These are phyloP conservation scores for Serendipita sp. DNA, from an alignment of 1,284 basidiomycete species.

Conservation along the genomic window DNA sequence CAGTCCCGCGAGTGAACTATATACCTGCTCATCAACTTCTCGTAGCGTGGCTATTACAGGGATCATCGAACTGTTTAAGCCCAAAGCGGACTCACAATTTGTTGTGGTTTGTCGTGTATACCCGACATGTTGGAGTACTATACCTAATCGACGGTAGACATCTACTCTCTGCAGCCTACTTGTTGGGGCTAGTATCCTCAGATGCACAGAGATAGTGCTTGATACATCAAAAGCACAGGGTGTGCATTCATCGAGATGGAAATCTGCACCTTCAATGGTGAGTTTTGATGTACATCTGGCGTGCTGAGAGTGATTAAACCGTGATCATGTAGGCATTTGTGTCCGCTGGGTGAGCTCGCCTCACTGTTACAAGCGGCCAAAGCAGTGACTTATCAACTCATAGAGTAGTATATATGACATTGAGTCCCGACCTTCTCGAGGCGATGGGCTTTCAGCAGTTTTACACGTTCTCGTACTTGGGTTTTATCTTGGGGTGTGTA, in stretches of 20 bases:
- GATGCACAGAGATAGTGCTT: background rate
- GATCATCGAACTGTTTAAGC: background rate
- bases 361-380: background rate
- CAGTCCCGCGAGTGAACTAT: background rate
- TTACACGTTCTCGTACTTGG: background rate
- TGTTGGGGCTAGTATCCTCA: background rate
- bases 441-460: background rate
- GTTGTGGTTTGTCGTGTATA: background rate
- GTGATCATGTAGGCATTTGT: background rate
- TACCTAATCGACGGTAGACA: background rate
- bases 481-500: background rate
- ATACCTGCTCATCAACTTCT: background rate
- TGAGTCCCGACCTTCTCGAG: background rate
- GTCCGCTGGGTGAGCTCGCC: background rate
- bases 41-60: background rate
- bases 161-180: background rate
- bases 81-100: background rate
- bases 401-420: background rate
- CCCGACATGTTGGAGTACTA: background rate
- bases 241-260: background rate
- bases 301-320: background rate
- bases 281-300: background rate
- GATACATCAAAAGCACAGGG: too few species aligned
- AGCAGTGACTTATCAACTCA: background rate
- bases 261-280: background rate